These are phyloP conservation scores for Populus alba DNA, from an alignment of 345 rosid genomes.

Conservation along the genomic window DNA sequence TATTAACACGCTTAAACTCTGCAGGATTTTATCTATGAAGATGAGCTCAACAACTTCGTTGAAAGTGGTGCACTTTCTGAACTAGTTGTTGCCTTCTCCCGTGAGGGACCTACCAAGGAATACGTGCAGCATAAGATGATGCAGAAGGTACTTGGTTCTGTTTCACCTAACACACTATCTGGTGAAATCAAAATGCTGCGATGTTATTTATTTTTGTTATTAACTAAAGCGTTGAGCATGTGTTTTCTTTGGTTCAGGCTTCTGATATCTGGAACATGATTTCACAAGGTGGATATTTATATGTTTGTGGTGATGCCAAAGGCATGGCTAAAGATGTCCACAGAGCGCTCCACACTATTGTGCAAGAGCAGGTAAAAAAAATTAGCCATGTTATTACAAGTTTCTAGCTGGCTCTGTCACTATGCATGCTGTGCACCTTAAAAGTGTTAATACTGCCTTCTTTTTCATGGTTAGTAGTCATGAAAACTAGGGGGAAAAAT, in stretches of 20 bases:
- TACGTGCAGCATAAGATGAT: slow-evolving; percentile 91
- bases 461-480: not conserved
- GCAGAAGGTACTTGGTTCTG: slow-evolving; percentile 52
- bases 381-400: not conserved
- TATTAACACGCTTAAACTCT: not conserved
- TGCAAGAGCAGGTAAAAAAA: slow-evolving; percentile 72
- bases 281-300: slow-evolving; percentile 72
- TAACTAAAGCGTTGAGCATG: not conserved
- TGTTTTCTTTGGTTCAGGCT: slow-evolving; percentile 45
- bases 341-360: slow-evolving; percentile 75
- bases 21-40: slow-evolving; percentile 89
- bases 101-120: slow-evolving; percentile 90
- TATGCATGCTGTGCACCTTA: no score
- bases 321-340: slow-evolving; percentile 99
- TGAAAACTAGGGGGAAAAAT: not conserved
- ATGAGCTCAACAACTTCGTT: slow-evolving; percentile 71
- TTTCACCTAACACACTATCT: slow-evolving; percentile 14
- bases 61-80: slow-evolving; percentile 74
- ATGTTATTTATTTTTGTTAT: not conserved
- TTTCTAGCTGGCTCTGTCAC: no score
- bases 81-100: slow-evolving; percentile 85
- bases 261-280: slow-evolving; percentile 72
- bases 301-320: slow-evolving; percentile 99
- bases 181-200: not conserved
- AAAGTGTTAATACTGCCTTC: no score